Conservation (phyloP, 352 stramenopile species). For the Phytophthora agathidicida region DNA sequence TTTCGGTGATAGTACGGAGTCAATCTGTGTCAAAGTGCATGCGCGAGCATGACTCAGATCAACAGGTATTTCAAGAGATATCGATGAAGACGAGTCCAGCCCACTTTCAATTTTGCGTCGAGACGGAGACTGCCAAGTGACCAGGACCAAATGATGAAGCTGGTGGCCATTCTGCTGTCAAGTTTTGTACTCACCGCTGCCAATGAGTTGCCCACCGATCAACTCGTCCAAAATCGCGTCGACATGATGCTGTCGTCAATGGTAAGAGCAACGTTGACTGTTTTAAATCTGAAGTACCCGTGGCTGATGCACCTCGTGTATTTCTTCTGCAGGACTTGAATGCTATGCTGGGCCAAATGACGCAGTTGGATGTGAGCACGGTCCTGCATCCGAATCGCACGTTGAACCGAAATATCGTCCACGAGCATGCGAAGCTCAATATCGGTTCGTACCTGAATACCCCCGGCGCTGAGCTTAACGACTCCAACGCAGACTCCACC, state of each 20-base stretch:
- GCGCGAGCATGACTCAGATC: slow-evolving; percentile 20
- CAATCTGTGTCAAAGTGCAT: slow-evolving; percentile 14
- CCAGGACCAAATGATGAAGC: slow-evolving; percentile 13
- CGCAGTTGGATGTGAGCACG: slow-evolving; percentile 88
- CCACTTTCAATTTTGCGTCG: slow-evolving; percentile 35
- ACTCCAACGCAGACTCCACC: slow-evolving; percentile 29
- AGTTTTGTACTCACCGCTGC: not conserved
- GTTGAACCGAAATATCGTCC: slow-evolving; percentile 66
- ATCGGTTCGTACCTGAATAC: slow-evolving; percentile 92
- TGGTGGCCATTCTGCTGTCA: not conserved
- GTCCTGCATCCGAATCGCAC: slow-evolving; percentile 72
- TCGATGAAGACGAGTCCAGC: not conserved
- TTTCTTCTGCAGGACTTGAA: slow-evolving; percentile 32
- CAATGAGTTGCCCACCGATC: not conserved
- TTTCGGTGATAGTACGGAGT: slow-evolving; percentile 22
- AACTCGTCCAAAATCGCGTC: slow-evolving; percentile 23
- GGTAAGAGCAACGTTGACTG: slow-evolving; percentile 27
- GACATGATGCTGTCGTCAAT: slow-evolving; percentile 38
- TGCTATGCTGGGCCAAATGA: slow-evolving; percentile 90
- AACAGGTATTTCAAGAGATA: slow-evolving; percentile 15
- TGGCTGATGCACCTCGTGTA: slow-evolving; percentile 1
- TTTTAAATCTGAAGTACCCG: not conserved
- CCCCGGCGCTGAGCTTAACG: slow-evolving; percentile 37
- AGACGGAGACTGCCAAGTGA: not conserved
- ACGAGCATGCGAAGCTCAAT: slow-evolving; percentile 75